Conservation (phyloP, 108 stramenopile species). For the Aurantiochytrium sp. region DNA sequence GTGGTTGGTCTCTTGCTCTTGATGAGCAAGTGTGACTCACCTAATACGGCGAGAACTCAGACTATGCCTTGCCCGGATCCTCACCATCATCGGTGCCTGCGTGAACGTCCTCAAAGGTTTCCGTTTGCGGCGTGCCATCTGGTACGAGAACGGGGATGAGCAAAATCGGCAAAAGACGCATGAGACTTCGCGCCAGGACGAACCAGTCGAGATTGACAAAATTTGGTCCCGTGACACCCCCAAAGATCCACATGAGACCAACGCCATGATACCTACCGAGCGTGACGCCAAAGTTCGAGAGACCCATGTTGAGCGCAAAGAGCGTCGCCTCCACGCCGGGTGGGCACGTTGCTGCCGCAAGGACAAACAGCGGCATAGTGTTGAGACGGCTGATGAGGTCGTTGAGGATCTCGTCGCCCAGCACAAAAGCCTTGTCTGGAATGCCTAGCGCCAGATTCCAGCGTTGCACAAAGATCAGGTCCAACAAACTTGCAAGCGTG, state of each 20-base stretch:
- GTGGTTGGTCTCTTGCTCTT: no score
- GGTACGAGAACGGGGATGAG: background rate
- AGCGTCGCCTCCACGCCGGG: slow-evolving; percentile 18
- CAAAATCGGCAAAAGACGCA: background rate
- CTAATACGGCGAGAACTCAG: no score
- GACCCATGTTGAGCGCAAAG: slow-evolving; percentile 20
- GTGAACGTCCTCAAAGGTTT: background rate
- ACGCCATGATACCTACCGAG: slow-evolving; percentile 5
- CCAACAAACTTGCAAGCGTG: background rate
- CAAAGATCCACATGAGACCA: background rate
- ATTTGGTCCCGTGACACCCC: background rate
- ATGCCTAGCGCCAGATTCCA: background rate
- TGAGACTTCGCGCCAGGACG: background rate
- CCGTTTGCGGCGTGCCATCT: background rate
- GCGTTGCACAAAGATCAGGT: background rate
- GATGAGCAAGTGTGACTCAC: no score
- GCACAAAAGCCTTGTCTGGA: background rate
- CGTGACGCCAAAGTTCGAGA: slow-evolving; percentile 16
- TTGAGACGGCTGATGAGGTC: background rate
- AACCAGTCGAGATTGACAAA: background rate
- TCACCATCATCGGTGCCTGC: background rate
- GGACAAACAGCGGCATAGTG: slow-evolving; percentile 19
- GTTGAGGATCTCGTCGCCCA: background rate
- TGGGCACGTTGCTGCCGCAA: slow-evolving; percentile 18
- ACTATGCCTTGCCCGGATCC: no score